Evolutionary conservation across 164 flowering plant species (phyloP).

Genomic region (Brasenia schreberi): DNA sequence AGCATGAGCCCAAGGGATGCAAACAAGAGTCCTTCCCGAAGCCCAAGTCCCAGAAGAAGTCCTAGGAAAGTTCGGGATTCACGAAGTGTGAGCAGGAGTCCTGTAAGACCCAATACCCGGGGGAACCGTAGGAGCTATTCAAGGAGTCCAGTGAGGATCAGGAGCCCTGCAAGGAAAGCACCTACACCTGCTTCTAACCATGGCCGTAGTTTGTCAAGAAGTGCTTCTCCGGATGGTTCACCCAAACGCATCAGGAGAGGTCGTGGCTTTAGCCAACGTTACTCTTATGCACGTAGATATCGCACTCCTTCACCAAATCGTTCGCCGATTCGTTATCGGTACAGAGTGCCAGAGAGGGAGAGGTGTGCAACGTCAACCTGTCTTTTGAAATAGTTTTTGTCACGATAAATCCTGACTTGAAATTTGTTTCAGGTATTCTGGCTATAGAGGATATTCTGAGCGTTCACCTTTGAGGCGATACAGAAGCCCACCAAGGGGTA

Average conservation of each 20-base stretch:
- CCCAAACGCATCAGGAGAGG: constrained; percentile 93
- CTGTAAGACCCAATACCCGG: constrained; percentile 35
- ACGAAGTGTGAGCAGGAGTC: constrained; percentile 31
- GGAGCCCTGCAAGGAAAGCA: constrained; percentile 38
- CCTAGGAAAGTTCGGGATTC: constrained; percentile 29
- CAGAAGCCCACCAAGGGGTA: constrained; percentile 73
- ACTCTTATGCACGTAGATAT: constrained; percentile 80
- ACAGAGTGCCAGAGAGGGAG: constrained; percentile 34
- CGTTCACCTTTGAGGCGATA: constrained; percentile 70
- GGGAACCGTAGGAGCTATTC: constrained; percentile 53
- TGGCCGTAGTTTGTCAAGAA: constrained; percentile 66
- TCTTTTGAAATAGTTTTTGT: not conserved
- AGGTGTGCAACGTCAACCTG: not conserved
- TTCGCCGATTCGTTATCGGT: constrained; percentile 74
- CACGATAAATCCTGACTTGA: not conserved
- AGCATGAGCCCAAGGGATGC: constrained; percentile 34
- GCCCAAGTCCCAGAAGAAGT: constrained; percentile 21
- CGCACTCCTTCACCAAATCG: constrained; percentile 86
- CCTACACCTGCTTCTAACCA: constrained; percentile 41
- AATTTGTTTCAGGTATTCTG: constrained; percentile 32
- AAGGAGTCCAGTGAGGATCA: constrained; percentile 29
- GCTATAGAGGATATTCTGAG: constrained; percentile 51
- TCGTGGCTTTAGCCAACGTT: constrained; percentile 84
- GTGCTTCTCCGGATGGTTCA: constrained; percentile 72
- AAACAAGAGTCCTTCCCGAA: constrained; percentile 13